A percentile compares a stretch with the other conserved stretches of the same genome.
phyloP scores from a whole-genome alignment of 1,139 yeast species.

The Pneumocystis wakefieldiae region DNA sequence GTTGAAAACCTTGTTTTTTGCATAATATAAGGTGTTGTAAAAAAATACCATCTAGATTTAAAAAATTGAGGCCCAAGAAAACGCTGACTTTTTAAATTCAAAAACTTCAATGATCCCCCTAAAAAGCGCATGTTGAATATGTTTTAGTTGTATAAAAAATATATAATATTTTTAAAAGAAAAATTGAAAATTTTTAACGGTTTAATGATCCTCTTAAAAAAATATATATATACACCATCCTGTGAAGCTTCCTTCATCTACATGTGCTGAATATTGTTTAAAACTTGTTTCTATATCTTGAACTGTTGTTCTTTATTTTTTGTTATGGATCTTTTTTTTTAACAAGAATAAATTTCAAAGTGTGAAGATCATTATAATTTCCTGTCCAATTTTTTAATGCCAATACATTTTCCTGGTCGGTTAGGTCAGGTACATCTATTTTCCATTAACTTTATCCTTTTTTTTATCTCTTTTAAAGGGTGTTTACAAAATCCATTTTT shows the following conservation, averaged over 20 bases:
- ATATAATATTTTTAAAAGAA: neutral
- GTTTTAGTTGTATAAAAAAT: neutral
- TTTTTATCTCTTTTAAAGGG: neutral
- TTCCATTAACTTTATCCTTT: neutral
- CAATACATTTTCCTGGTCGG: neutral
- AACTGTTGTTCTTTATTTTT: neutral
- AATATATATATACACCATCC: neutral
- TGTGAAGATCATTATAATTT: neutral
- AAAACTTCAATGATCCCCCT: neutral
- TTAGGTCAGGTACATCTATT: neutral
- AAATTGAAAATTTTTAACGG: neutral
- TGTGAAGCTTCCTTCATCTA: neutral
- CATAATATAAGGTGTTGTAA: neutral
- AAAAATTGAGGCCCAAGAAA: neutral
- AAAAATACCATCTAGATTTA: neutral
- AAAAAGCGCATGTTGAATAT: neutral
- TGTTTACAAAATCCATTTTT: neutral
- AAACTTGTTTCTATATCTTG: neutral
- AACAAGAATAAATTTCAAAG: neutral
- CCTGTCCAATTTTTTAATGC: neutral
- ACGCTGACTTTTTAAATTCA: neutral
- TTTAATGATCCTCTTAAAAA: neutral
- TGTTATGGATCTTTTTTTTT: neutral
- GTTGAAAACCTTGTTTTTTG: neutral
- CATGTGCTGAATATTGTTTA: neutral